phyloP scores from a whole-genome alignment of 331 rosid species.

The Acacia concinna region DNA sequence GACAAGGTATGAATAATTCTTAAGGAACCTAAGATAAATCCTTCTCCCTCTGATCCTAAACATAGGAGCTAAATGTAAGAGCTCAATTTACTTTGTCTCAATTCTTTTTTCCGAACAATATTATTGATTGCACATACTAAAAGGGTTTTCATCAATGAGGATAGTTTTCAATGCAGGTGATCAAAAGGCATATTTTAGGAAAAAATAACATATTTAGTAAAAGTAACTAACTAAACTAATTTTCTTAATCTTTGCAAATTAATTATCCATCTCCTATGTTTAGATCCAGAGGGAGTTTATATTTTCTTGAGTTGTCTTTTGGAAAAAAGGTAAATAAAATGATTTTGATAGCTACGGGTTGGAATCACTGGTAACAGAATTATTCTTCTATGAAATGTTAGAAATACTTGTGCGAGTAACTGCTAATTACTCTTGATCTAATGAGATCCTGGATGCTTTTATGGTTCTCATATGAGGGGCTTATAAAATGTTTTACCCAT shows the following conservation, averaged over 20 bases:
- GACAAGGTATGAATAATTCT: constrained; percentile 46
- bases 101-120: neutral
- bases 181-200: neutral
- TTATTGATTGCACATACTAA: neutral
- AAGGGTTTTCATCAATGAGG: neutral
- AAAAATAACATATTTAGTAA: no score
- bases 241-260: no score
- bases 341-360: neutral
- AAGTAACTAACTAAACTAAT: no score
- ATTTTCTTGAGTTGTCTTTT: constrained; percentile 4
- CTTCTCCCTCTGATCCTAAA: neutral
- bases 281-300: no score
- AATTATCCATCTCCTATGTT: no score
- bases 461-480: neutral
- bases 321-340: neutral
- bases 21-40: neutral
- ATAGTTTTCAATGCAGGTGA: neutral
- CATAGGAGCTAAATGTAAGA: no score
- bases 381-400: neutral
- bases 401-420: neutral
- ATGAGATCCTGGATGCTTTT: neutral
- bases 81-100: neutral
- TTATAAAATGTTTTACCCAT: neutral
- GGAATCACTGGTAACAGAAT: neutral
- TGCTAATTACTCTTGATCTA: neutral